These are phyloP conservation scores for Aspergillus taichungensis DNA, from an alignment of 495 filamentous ascomycete genomes.

Conservation along the genomic window DNA sequence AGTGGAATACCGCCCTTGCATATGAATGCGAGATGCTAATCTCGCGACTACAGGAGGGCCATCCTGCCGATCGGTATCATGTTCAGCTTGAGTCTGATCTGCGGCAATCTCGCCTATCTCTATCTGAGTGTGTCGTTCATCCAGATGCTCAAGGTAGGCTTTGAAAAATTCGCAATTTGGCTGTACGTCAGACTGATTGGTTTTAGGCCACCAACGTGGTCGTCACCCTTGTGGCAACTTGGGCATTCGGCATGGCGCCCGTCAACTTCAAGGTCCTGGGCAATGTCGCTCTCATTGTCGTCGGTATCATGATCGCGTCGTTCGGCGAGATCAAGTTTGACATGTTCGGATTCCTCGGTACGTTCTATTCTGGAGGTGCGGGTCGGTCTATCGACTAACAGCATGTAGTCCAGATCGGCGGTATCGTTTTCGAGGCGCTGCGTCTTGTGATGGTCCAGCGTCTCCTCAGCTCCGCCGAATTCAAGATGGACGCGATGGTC, in stretches of 20 bases:
- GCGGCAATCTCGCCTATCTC: slow-evolving; percentile 80
- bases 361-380: neutral
- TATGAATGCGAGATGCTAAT: neutral
- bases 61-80: slow-evolving; percentile 85
- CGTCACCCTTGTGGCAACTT: slow-evolving; percentile 70
- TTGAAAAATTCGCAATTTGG: neutral
- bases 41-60: slow-evolving; percentile 39
- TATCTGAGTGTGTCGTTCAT: slow-evolving; percentile 87
- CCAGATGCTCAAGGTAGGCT: slow-evolving; percentile 80
- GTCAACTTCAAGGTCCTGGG: slow-evolving; percentile 63
- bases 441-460: slow-evolving; percentile 82
- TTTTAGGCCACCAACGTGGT: slow-evolving; percentile 77
- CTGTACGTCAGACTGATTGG: neutral
- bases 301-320: slow-evolving; percentile 78
- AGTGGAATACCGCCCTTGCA: slow-evolving; percentile 2
- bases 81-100: slow-evolving; percentile 86
- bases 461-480: slow-evolving; percentile 74
- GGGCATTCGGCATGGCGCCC: slow-evolving; percentile 62
- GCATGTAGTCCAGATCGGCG: slow-evolving; percentile 51
- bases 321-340: slow-evolving; percentile 85
- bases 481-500: slow-evolving; percentile 91
- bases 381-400: neutral
- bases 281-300: slow-evolving; percentile 76
- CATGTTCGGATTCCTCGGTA: slow-evolving; percentile 64
- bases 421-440: slow-evolving; percentile 76